Base-by-base conservation (phyloP, 2,329 filamentous ascomycete genomes). In the Hypoxylon sp. region DNA sequence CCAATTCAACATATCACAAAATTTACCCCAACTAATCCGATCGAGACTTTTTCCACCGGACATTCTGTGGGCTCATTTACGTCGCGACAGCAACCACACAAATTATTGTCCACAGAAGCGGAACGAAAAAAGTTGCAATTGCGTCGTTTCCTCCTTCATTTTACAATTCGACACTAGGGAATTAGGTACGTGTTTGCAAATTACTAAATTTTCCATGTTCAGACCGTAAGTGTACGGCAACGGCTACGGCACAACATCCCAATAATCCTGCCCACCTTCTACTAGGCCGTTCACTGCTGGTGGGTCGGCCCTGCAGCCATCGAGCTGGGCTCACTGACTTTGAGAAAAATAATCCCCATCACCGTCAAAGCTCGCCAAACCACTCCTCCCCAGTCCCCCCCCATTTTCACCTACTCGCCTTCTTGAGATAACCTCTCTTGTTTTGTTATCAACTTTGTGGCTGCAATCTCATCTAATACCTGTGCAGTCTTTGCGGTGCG, bases 11-110 rank as follows among this genome's bases (percentile, higher is more conserved):
- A 52, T 47, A 69, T 71, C 69, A 70, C 66, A 71, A 72, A 72
- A 67, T 75, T 77, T 76, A 76, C 76, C 76, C 76, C 76, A 78
- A 77, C 75, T 77, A 76, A 72, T 77, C 72, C 75, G 75, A 71
- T 61, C 55, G 57, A 65, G 47, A 35, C 54, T 60, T 68, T 46
- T 62, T 62, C 62, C 53, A 42, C 57, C 68, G 68, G 65, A 68
- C 65, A 70, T 62, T 64, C 46, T 61, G 65, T 68, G 68, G 61
- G 35, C 57, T 59, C 57, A 17, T 60, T 60, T 62, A 63, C 55
- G 65, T 70, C 58, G 65, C 61, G 61, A 58, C 29, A 65, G 65
- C 62, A 71, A 69, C 65, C 52, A 64, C 35, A 44, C 37, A 59
- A 56, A 50, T 50, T 56, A 42, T 50, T 46, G 46, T 35, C 10